Percentiles rank a stretch among this genome's conserved stretches.
Conservation (phyloP, 1,139 yeast genomes). For the Wickerhamomyces sp. region DNA sequence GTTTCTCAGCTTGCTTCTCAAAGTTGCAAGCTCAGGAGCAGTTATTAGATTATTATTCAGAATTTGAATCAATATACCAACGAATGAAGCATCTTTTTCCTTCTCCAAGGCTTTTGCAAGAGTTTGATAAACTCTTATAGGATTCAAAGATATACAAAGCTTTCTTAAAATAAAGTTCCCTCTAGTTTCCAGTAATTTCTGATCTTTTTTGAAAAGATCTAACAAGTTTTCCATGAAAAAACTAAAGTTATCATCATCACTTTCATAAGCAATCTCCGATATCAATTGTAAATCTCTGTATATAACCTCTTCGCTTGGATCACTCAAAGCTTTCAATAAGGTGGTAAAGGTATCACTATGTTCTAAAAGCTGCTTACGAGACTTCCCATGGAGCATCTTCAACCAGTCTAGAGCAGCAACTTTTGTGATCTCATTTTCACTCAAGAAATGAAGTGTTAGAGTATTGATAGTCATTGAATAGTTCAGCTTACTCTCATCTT, state of each 20-base stretch:
- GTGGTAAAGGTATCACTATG: conserved; percentile 71
- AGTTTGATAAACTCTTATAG: conserved; percentile 80
- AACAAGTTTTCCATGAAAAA: conserved; percentile 72
- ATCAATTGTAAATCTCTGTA: conserved; percentile 71
- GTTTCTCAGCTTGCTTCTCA: conserved; percentile 64
- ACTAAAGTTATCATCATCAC: conserved; percentile 75
- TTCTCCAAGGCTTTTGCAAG: conserved; percentile 71
- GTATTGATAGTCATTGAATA: conserved; percentile 57
- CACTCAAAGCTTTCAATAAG: conserved; percentile 74
- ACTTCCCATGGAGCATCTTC: conserved; percentile 71
- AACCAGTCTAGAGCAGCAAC: conserved; percentile 91
- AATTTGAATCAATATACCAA: conserved; percentile 79
- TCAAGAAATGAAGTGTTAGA: conserved; percentile 54
- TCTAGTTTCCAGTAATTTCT: conserved; percentile 59
- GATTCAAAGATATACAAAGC: conserved; percentile 72
- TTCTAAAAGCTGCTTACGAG: conserved; percentile 57
- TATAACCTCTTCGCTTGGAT: conserved; percentile 82
- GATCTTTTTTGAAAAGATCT: conserved; percentile 61
- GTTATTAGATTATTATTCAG: conserved; percentile 85
- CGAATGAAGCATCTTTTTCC: conserved; percentile 63
- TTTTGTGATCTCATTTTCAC: conserved; percentile 76
- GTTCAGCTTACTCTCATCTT: conserved; percentile 40
- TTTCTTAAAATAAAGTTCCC: conserved; percentile 86
- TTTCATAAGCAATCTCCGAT: conserved; percentile 72
- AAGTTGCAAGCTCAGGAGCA: conserved; percentile 69